Base-by-base conservation (phyloP, 345 rosid genomes). In the Gossypium stocksii region DNA sequence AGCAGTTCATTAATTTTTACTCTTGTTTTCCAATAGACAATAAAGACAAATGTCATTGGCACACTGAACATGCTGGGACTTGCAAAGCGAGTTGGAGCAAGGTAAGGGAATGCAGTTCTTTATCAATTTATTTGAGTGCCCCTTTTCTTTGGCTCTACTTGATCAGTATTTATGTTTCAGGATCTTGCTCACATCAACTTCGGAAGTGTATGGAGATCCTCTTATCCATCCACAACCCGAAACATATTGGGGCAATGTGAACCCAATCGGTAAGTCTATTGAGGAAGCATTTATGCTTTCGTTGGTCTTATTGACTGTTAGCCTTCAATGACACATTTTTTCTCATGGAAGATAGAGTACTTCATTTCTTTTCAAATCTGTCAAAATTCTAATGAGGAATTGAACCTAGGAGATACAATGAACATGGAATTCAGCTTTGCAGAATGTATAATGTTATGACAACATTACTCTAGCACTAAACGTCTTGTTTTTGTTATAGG, bases 51-150 rank as follows among this genome's bases (percentile, higher is more conserved):
- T 87, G 98, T 95, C 72, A 93, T 95, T 38, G 98, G 99, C 66
- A 95, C 99, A 75, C 87, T 93, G 75, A 95, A 93, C 86, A 93
- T 95, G 98, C 87, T 95, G 45, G 98, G 99, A 74, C 98, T 95
- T 66, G 98, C 99, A 63, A 93, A 95, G 86, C 91, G 98, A 79
- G 98, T 93, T 51, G 99, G 98, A 66, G 98, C 98, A 63, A 90
- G 98, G 99, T 93, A 57, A 69, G 83, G 14, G 44, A 59, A 15
- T 68, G 23, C 27, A 8, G 3, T 66, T 63, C 61, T 43, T 20
- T 72, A 56, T 46, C 65, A 38, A 52, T 70, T 34, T 41, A 52
- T 17, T 44, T 75, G 64, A 59, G 3, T 58, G 22, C 44, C 29
- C 4, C 25, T 4, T 11, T 56, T 48, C 20, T 41, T 13, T 62